Evolutionary conservation across 257 asterid genomes (phyloP), one percentile per base, ranked within the genome.

Genomic region (Lithospermum erythrorhizon): DNA sequence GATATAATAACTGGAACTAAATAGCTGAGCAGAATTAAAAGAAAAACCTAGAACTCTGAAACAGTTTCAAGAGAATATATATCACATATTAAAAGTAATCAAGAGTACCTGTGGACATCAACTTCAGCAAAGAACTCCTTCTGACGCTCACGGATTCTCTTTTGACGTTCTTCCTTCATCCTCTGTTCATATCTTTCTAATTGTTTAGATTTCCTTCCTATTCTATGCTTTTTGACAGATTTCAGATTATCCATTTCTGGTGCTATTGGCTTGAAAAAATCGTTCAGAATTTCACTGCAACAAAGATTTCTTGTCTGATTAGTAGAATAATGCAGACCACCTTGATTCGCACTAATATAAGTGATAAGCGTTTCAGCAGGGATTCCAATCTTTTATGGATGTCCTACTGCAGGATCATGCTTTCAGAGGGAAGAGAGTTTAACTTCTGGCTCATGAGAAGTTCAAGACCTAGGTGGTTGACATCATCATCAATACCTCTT

Each of bases 111-210:
- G 82, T 93, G 97, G 73, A 80, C 87, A 76, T 93, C 99, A 53
- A 93, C 75, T 79, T 93, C 99, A 55, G 87, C 80, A 65, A 93
- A 93, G 81, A 93, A 93, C 48, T 89, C 99, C 82, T 86, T 93
- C 87, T 93, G 99, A 75, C 96, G 78, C 77, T 89, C 99, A 65
- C 87, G 90, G 58, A 80, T 82, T 79, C 99, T 83, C 87, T 79
- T 86, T 55, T 84, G 95, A 16, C 99, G 90, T 76, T 93, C 99
- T 83, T 93, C 99, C 80, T 93, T 93, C 97, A 93, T 93, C 76
- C 78, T 93, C 80, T 81, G 97, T 72, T 93, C 99, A 71, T 84
- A 93, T 73, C 94, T 81, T 79, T 93, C 99, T 47, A 84, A 66
- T 77, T 93, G 97, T 72, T 89, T 93, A 25, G 99, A 89, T 74